Evolutionary conservation across 176 grass and related monocot species (phyloP).

Genomic region (Musa schizocarpa): DNA sequence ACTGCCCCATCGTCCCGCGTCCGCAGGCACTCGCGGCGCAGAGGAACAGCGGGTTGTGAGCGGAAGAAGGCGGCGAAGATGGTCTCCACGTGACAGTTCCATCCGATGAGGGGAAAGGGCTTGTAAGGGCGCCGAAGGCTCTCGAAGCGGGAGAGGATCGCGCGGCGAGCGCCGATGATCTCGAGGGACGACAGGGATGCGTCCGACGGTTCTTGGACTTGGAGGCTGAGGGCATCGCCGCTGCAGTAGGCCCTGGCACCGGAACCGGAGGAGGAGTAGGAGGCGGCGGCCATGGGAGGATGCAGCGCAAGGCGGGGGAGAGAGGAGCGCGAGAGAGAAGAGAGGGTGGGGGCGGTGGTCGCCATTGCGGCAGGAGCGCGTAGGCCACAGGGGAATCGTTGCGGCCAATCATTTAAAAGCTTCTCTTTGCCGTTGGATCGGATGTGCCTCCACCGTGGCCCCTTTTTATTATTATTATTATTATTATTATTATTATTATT

Average conservation of each 20-base stretch:
- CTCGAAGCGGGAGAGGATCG: slow-evolving; percentile 48
- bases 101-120: slow-evolving; percentile 49
- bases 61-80: slow-evolving; percentile 74
- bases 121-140: slow-evolving; percentile 77
- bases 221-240: background rate
- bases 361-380: background rate
- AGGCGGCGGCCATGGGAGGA: background rate
- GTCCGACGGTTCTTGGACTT: background rate
- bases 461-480: background rate
- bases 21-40: slow-evolving; percentile 65
- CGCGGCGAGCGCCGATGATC: slow-evolving; percentile 43
- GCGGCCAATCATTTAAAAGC: background rate
- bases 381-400: background rate
- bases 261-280: background rate
- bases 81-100: slow-evolving; percentile 80
- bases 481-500: no score
- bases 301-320: background rate
- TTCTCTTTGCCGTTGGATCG: background rate
- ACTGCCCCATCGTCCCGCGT: slow-evolving; percentile 62
- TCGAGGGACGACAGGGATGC: slow-evolving; percentile 40
- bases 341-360: background rate
- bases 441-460: background rate
- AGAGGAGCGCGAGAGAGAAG: background rate
- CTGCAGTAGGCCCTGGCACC: background rate
- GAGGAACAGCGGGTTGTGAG: slow-evolving; percentile 43